These are phyloP conservation scores for Solanum paucissectum DNA, from an alignment of 257 asterid genomes.

Conservation along the genomic window DNA sequence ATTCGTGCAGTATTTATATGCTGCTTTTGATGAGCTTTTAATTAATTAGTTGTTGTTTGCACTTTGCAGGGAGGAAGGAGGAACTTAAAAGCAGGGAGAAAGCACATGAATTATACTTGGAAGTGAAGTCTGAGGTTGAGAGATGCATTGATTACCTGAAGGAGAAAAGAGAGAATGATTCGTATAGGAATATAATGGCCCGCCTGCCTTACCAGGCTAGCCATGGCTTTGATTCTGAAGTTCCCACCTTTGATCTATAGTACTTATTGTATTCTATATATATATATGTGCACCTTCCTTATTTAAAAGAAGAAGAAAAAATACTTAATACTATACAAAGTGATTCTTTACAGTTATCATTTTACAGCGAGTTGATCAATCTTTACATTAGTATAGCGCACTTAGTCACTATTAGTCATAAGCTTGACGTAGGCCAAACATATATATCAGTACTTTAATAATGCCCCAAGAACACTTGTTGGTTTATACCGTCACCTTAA, in stretches of 20 bases:
- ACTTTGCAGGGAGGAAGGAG: constrained; percentile 58
- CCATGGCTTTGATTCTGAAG: constrained; percentile 56
- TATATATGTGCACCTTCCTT: neutral
- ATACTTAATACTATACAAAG: no score
- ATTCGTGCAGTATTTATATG: neutral
- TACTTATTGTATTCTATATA: neutral
- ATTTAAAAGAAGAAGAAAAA: neutral
- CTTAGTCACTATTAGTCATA: neutral
- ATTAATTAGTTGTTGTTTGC: constrained; percentile 1
- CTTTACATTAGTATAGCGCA: neutral
- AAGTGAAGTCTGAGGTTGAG: constrained; percentile 70
- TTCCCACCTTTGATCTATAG: constrained; percentile 61
- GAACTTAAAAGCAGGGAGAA: constrained; percentile 56
- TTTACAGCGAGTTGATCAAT: neutral
- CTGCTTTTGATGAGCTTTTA: no score
- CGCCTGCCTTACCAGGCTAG: constrained; percentile 52
- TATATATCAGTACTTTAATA: neutral
- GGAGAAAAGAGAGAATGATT: constrained; percentile 64
- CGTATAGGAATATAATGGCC: constrained; percentile 47
- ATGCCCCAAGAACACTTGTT: neutral
- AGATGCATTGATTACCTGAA: constrained; percentile 45
- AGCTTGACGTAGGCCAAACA: neutral
- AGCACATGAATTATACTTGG: constrained; percentile 48
- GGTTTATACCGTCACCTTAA: neutral
- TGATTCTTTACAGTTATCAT: neutral